Evolutionary conservation across 108 stramenopile species (phyloP).

Genomic region (Schizochytrium sp.): DNA sequence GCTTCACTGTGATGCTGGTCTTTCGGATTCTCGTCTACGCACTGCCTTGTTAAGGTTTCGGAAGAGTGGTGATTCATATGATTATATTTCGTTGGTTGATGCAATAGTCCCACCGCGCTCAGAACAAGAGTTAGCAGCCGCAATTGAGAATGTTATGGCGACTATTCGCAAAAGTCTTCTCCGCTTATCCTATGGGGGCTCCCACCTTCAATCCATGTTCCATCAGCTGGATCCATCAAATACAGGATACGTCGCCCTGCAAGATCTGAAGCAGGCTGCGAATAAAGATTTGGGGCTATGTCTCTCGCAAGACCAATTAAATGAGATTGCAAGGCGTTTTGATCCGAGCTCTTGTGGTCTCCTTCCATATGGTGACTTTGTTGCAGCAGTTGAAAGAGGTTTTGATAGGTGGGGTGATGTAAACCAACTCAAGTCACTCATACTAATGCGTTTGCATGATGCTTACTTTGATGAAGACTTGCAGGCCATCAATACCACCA

Average conservation of each 20-base stretch:
- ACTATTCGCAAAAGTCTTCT: background rate
- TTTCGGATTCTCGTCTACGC: background rate
- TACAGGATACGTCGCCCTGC: background rate
- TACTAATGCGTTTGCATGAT: background rate
- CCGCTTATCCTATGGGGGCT: background rate
- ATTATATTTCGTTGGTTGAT: background rate
- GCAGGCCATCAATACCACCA: background rate
- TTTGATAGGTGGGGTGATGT: background rate
- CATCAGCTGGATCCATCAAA: background rate
- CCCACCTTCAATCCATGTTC: background rate
- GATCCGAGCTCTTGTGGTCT: background rate
- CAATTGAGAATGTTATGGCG: background rate
- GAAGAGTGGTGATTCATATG: background rate
- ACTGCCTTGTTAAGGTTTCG: background rate
- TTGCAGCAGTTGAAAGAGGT: background rate
- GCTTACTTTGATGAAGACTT: background rate
- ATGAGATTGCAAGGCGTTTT: background rate
- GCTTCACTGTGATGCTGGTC: background rate
- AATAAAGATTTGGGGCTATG: background rate
- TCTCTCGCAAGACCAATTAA: background rate
- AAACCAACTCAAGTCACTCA: background rate
- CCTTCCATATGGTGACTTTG: background rate
- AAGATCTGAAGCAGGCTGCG: background rate
- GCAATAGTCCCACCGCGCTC: background rate
- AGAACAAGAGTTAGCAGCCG: background rate